These are phyloP conservation scores for Fusarium phyllophilum DNA, from an alignment of 2,329 filamentous ascomycete genomes.

Conservation along the genomic window DNA sequence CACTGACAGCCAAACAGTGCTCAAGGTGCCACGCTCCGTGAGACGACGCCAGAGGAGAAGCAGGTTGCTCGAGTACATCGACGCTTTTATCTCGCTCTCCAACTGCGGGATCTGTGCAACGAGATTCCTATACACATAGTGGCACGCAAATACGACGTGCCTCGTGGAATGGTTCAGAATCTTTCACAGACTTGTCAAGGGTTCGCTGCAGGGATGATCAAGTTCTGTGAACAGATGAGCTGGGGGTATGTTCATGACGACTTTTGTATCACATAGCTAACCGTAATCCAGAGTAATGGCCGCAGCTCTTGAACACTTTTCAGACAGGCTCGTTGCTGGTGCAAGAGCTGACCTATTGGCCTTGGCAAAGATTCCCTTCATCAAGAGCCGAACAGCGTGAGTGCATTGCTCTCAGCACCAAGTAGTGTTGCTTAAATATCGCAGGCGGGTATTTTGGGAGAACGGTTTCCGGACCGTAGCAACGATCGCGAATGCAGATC, in stretches of 20 bases:
- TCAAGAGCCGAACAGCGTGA: conserved; percentile 80
- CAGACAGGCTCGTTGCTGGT: conserved; percentile 77
- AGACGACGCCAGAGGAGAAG: conserved; percentile 69
- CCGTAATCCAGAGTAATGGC: conserved; percentile 66
- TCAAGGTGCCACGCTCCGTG: conserved; percentile 72
- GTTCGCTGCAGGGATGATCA: conserved; percentile 82
- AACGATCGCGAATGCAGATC: conserved; percentile 74
- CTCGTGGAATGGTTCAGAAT: conserved; percentile 76
- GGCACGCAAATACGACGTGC: conserved; percentile 75
- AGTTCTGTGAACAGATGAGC: conserved; percentile 80
- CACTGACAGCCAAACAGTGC: conserved; percentile 60
- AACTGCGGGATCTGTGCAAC: conserved; percentile 82
- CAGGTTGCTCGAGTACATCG: conserved; percentile 72
- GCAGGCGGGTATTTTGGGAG: conserved; percentile 73
- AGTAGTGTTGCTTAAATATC: conserved; percentile 4
- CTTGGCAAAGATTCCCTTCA: conserved; percentile 76
- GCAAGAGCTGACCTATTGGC: conserved; percentile 76
- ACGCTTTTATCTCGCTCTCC: conserved; percentile 79
- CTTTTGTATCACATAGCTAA: conserved; percentile 19
- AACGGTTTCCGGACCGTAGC: conserved; percentile 77
- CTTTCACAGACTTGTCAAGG: conserved; percentile 80
- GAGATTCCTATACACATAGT: conserved; percentile 77
- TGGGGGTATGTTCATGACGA: conserved; percentile 64
- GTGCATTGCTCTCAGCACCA: conserved; percentile 29
- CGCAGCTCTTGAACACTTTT: conserved; percentile 79